A percentile compares a stretch with the other conserved stretches of the same genome.
phyloP scores from a whole-genome alignment of 345 rosid genomes.

The Noccaea caerulescens region DNA sequence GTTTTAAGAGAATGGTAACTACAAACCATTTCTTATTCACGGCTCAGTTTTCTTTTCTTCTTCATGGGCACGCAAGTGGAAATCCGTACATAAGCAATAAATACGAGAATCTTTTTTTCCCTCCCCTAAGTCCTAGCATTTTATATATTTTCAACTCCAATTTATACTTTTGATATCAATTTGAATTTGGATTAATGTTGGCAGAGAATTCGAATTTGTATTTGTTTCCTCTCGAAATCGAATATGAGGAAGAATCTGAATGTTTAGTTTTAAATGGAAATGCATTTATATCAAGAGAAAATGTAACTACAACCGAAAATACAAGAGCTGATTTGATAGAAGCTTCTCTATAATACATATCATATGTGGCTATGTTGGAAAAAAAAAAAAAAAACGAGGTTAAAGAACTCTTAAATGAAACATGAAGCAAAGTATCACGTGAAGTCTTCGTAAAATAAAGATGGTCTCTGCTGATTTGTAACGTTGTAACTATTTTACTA shows the following conservation, averaged over 20 bases:
- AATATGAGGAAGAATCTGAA: too few species aligned
- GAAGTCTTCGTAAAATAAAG: constrained; percentile 12
- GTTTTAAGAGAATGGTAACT: constrained; percentile 22
- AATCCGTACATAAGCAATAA: constrained; percentile 37
- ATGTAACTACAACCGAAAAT: too few species aligned
- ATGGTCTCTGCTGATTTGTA: not conserved
- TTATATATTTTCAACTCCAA: not conserved
- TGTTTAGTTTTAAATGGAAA: too few species aligned
- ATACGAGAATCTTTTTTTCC: constrained; percentile 24
- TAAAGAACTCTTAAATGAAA: not conserved
- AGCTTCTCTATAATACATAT: too few species aligned
- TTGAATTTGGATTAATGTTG: not conserved
- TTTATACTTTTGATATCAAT: not conserved
- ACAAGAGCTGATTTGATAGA: too few species aligned
- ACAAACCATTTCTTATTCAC: constrained; percentile 16
- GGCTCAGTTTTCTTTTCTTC: constrained; percentile 22
- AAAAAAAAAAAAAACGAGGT: not conserved
- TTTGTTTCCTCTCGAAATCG: too few species aligned
- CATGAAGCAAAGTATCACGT: constrained; percentile 26
- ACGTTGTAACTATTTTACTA: not conserved
- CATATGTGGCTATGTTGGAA: too few species aligned
- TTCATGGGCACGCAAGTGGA: constrained; percentile 34
- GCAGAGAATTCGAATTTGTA: not conserved
- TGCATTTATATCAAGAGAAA: too few species aligned
- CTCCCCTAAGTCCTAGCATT: constrained; percentile 11